A percentile compares a stretch with the other conserved stretches of the same genome.
These are phyloP conservation scores for Penicillium expansum DNA, from an alignment of 2,329 filamentous ascomycete genomes.

Conservation along the genomic window DNA sequence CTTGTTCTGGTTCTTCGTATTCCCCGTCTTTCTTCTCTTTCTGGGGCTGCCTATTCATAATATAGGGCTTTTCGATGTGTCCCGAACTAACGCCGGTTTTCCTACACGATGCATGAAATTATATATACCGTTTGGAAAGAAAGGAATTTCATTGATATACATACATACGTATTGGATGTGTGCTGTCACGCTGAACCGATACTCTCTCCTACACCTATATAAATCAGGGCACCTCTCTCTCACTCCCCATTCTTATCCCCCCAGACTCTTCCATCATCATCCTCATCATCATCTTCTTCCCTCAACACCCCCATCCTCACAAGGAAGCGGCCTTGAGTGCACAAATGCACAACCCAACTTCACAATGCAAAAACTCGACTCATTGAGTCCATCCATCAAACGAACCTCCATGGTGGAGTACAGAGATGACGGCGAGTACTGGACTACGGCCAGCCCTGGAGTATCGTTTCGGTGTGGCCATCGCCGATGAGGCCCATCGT, in stretches of 20 bases:
- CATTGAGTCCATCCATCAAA: too few species aligned
- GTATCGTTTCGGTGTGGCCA: too few species aligned
- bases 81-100: conserved; percentile 17
- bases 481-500: too few species aligned
- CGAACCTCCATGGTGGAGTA: too few species aligned
- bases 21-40: background rate
- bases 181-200: background rate
- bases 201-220: background rate
- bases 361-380: background rate
- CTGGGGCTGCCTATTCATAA: background rate
- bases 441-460: too few species aligned
- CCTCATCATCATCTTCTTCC: too few species aligned
- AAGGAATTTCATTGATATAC: background rate
- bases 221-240: background rate
- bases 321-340: too few species aligned
- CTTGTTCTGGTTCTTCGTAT: conserved; percentile 10
- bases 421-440: too few species aligned
- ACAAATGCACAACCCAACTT: background rate
- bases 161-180: background rate
- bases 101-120: conserved; percentile 1
- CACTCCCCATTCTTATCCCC: background rate
- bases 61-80: conserved; percentile 7
- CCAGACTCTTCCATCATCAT: background rate
- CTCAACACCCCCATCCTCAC: too few species aligned
- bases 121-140: background rate